Evolutionary conservation across 2,329 filamentous ascomycete species (phyloP), one percentile per base, ranked within the genome.

Genomic region (Lachnellula suecica): DNA sequence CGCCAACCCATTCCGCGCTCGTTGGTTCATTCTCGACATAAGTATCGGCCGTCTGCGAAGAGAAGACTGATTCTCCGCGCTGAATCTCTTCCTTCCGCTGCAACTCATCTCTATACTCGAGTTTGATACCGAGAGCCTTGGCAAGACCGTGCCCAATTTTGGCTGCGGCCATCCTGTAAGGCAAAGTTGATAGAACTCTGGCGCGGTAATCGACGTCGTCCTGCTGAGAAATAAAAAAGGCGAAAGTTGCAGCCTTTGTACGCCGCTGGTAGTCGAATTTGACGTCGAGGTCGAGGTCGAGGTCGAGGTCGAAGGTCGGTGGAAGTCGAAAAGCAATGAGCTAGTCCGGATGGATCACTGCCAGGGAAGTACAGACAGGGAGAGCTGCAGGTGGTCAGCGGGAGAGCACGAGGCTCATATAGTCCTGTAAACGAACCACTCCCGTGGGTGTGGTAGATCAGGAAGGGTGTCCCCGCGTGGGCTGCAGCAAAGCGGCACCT

Each of bases 1-100:
- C 79, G 4, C 69, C 66, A 13, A 97, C 58, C 82, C 85, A 96
- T 66, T 96, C 91, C 6, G 71, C 64, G 0, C 84, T 82, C 3
- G 84, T 89, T 0, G 94, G 93, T 55, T 90, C 87, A 19, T 87
- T 79, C 67, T 99, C 93, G 50, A 94, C 78, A 67, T 95, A 97
- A 44, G 82, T 86, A 60, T 93, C 87, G 38, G 84, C 81, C 2
- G 85, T 90, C 40, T 81, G 79, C 31, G 82, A 76, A 0, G 91
- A 94, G 64, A 91, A 84, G 53, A 88, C 79, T 1, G 91, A 95
- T 70, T 94, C 91, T 62, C 89, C 89, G 11, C 86, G 88, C 47
- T 91, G 77, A 42, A 84, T 79, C 46, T 90, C 84, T 19, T 71
- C 63, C 31, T 74, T 72, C 37, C 75, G 71, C 49, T 74, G 72